Base-by-base conservation (phyloP, 441 rosid genomes). In the Codiaeum variegatum region DNA sequence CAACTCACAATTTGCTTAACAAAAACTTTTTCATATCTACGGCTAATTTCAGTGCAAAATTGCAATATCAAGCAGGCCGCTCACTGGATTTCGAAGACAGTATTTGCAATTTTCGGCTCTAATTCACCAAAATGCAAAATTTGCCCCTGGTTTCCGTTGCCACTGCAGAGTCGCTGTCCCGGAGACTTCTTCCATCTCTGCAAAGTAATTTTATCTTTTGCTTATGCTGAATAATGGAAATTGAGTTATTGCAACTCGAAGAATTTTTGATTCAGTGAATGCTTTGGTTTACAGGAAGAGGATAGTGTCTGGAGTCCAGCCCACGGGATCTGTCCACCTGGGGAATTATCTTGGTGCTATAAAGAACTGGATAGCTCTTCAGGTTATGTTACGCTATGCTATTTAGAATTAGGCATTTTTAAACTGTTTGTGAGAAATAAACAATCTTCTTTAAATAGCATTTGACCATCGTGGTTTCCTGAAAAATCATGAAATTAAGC, bases 261-360 rank as follows among this genome's bases (percentile, higher is more conserved):
- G 8, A 62, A 19, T 29, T 60, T 47, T 44, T 28, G 31, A 32
- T 59, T 64, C 47, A 29, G 60, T 62, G 31, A 9, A 64, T 29
- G 46, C 18, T 42, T 66, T 55, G 54, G 7, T 51, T 79, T 67
- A 3, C 71, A 92, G 94, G 87, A 91, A 91, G 85, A 88, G 93
- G 72, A 80, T 90, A 51, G 98, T 91, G 31, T 92, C 99, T 62
- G 99, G 97, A 68, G 98, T 94, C 46, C 98, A 91, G 82, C 97
- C 99, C 3, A 90, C 97, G 2, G 98, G 99, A 67, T 86, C 94
- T 21, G 74, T 94, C 65, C 98, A 92, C 85, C 90, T 92, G 0
- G 97, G 98, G 52, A 92, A 92, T 80, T 92, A 94, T 85, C 96
- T 92, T 29, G 98, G 97, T 6, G 97, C 98, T 63, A 91, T 91